Evolutionary conservation across 2,329 filamentous ascomycete species (phyloP).

Genomic region (Colletotrichum cordylinicola): DNA sequence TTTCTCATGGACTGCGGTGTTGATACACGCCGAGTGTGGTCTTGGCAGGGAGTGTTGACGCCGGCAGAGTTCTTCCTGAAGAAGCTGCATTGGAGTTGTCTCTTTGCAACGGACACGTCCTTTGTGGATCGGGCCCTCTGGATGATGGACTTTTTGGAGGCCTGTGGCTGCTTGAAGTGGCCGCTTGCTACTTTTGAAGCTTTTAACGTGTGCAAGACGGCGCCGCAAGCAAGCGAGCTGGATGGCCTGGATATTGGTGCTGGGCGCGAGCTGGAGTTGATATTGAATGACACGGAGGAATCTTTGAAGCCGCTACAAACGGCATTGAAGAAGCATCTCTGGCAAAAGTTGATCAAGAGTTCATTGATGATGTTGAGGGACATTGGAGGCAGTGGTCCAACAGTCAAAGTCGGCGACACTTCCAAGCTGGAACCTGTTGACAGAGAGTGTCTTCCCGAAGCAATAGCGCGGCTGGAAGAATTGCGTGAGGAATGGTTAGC

Average conservation of each 20-base stretch:
- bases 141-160: not conserved
- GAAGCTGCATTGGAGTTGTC: not conserved
- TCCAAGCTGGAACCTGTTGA: too few species aligned
- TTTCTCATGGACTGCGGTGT: not conserved
- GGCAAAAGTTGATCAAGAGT: not conserved
- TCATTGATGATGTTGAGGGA: too few species aligned
- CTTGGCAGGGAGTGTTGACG: not conserved
- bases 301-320: not conserved
- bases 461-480: not conserved
- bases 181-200: not conserved
- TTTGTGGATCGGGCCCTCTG: not conserved
- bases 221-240: not conserved
- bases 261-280: not conserved
- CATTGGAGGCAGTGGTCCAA: too few species aligned
- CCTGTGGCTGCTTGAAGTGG: not conserved
- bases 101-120: not conserved
- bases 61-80: not conserved
- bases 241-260: rapidly evolving
- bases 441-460: not conserved
- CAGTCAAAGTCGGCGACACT: too few species aligned
- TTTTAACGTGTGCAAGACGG: not conserved
- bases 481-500: not conserved
- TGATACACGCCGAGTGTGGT: not conserved
- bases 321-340: not conserved
- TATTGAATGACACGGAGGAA: not conserved